Base-by-base conservation (phyloP, 73 alveolate genomes). In the Breviolum minutum region DNA sequence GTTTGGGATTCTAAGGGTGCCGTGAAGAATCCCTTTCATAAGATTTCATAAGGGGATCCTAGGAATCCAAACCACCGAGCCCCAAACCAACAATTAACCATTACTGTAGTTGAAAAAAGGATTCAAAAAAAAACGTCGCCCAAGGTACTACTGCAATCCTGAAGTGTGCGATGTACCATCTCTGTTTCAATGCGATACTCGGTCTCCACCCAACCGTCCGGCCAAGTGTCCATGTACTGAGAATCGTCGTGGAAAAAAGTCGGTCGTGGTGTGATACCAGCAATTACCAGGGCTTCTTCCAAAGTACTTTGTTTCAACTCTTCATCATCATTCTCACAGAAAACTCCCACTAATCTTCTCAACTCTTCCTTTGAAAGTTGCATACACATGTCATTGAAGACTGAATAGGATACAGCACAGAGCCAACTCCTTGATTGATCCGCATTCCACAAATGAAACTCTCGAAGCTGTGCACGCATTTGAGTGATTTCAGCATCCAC, bases 161-260 rank as follows among this genome's bases (percentile, higher is more conserved):
- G 60, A 64, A 74, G 62, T 30, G 24, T 16, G 26, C 62, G 97
- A n/a, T 92, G 97, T 6, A 61, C 63, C 97, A 92, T 92, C 9
- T 92, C 68, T 2, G 80, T 74, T 63, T 61, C 90, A 26, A 92
- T 27, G 17, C 79, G 60, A 24, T 73, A 74, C 27, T 92, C 97
- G 10, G 97, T 92, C 30, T 92, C 97, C 7, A 73, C 63, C 97
- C 97, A 92, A 5, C 97, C 97, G 0, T 60, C 81, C 0, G 97
- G 97, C 40, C 73, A 29, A 19, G 40, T 32, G 60, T 30, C 91
- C 91, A 60, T 12, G 70, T 80, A 48, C 61, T 60, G 60, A 14
- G 71, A 12, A 14, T 60, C 40, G 9, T 60, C 60, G 24, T 82
- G 60, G 30, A 61, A 60, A 8, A 7, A 48, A 24, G 6, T 7